Percentiles rank a stretch among this genome's conserved stretches.
Conservation (phyloP, 2,329 filamentous ascomycete genomes). For the Diplodia corticola region DNA sequence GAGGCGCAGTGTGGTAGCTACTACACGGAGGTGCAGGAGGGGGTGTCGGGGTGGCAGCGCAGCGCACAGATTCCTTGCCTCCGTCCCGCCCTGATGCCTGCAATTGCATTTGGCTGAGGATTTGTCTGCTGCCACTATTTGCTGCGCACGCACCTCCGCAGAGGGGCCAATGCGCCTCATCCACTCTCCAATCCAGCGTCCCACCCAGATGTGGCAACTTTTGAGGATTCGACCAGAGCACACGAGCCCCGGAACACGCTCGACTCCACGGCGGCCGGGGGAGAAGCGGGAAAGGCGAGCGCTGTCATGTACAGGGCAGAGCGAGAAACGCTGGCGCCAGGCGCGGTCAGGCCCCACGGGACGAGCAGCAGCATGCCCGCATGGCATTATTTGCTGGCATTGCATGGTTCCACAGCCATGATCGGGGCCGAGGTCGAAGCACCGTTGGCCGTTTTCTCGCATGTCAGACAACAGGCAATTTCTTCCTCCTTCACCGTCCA, state of each 20-base stretch:
- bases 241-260: too few species aligned
- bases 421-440: neutral
- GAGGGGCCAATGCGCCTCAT: neutral
- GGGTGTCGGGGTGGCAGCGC: neutral
- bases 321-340: neutral
- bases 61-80: neutral
- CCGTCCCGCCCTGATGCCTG: neutral
- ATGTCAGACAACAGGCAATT: neutral
- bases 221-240: neutral
- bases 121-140: neutral
- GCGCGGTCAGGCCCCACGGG: slow-evolving; percentile 3
- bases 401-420: neutral
- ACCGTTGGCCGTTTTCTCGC: neutral
- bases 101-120: neutral
- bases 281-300: neutral
- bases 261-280: too few species aligned
- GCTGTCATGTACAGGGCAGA: neutral
- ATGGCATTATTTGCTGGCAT: slow-evolving; percentile 15
- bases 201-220: neutral
- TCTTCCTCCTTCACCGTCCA: neutral
- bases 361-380: neutral
- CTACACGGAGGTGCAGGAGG: neutral
- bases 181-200: neutral
- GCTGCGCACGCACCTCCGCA: neutral
- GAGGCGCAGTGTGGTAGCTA: neutral